Percentiles rank a stretch among this genome's conserved stretches.
Conservation (phyloP, 495 filamentous ascomycete species). For the Neurospora sp. region DNA sequence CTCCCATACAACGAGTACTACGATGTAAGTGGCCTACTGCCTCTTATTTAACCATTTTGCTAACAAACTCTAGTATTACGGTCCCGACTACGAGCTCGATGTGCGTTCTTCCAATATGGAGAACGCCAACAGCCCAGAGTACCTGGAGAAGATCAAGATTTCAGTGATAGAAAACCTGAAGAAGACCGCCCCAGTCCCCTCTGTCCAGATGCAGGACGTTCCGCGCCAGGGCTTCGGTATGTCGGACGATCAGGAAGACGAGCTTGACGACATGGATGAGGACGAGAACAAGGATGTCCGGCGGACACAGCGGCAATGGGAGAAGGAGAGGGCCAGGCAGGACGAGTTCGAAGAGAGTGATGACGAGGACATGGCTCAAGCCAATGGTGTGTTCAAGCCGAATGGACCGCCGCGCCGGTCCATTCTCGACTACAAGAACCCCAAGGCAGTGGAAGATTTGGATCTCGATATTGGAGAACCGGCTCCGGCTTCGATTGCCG, state of each 20-base stretch:
- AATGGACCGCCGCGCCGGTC: slow-evolving; percentile 48
- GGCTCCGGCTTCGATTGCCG: slow-evolving; percentile 44
- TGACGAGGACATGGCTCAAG: slow-evolving; percentile 72
- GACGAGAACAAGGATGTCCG: slow-evolving; percentile 83
- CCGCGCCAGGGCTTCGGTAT: slow-evolving; percentile 64
- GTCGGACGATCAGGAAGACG: slow-evolving; percentile 78
- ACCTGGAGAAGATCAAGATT: slow-evolving; percentile 89
- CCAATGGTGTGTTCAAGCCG: slow-evolving; percentile 62
- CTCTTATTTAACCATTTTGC: slow-evolving; percentile 3
- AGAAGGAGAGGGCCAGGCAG: slow-evolving; percentile 60
- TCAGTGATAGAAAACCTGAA: slow-evolving; percentile 89
- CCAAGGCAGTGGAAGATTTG: slow-evolving; percentile 50
- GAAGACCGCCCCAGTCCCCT: slow-evolving; percentile 78
- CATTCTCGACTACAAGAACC: slow-evolving; percentile 63
- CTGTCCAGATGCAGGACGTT: slow-evolving; percentile 92
- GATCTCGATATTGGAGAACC: slow-evolving; percentile 53
- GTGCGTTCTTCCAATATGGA: slow-evolving; percentile 98
- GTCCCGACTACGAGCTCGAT: slow-evolving; percentile 90
- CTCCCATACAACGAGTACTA: slow-evolving; percentile 99
- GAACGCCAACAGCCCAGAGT: slow-evolving; percentile 90
- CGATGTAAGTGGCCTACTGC: slow-evolving; percentile 50
- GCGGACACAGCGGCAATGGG: slow-evolving; percentile 73
- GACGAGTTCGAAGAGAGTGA: slow-evolving; percentile 80
- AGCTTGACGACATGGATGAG: slow-evolving; percentile 79
- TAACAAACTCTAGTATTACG: slow-evolving; percentile 69